Evolutionary conservation across 2,329 filamentous ascomycete genomes (phyloP).

Genomic region (Lasiodiplodia hormozganensis): DNA sequence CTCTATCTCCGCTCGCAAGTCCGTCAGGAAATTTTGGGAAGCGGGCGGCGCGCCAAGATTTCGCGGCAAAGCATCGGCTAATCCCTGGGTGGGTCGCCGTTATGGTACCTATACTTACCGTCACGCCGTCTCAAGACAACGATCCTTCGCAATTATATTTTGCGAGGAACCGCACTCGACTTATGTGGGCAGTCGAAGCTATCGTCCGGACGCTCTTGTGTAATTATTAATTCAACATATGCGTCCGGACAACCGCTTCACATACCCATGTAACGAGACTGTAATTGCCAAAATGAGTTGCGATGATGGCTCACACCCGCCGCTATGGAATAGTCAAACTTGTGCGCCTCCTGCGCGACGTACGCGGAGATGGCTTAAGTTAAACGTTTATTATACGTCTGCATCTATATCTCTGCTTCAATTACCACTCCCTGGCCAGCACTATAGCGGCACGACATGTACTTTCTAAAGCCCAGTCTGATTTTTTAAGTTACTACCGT

Average conservation of each 20-base stretch:
- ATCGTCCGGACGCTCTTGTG: conserved; percentile 3
- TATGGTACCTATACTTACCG: no score
- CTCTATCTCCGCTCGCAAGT: conserved; percentile 5
- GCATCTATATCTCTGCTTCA: no score
- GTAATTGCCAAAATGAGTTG: no score
- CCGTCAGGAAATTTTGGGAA: conserved; percentile 31
- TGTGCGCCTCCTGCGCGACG: no score
- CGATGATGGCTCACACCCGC: no score
- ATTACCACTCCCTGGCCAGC: no score
- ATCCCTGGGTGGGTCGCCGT: background rate
- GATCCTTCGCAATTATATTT: no score
- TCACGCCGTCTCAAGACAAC: no score
- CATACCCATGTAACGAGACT: background rate
- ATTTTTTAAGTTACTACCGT: background rate
- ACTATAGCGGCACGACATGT: background rate
- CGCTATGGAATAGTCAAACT: no score
- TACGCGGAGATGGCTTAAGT: no score
- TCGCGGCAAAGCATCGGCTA: conserved; percentile 24
- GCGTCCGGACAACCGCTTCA: background rate
- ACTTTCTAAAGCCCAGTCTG: background rate
- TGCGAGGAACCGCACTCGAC: no score
- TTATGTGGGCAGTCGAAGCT: background rate
- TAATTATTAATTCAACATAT: conserved; percentile 24
- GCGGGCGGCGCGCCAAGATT: conserved; percentile 34
- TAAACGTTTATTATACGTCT: no score